phyloP scores from a whole-genome alignment of 2,329 filamentous ascomycete species.

The Colletotrichum spinosum region DNA sequence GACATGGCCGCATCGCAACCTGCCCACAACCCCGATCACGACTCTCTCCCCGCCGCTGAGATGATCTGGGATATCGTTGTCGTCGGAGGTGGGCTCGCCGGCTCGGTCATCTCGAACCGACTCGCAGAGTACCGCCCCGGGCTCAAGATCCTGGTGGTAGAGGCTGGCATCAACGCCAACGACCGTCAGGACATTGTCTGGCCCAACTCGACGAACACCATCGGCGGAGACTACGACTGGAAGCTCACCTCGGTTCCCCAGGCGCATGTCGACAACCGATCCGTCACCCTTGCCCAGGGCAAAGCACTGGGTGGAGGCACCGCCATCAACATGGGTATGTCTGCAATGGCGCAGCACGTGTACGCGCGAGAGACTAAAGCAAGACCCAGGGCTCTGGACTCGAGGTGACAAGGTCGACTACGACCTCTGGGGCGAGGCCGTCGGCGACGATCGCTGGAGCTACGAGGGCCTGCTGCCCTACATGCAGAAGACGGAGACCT shows the following conservation, averaged over 20 bases:
- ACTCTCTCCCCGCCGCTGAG: background rate
- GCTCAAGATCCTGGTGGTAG: constrained; percentile 51
- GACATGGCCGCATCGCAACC: background rate
- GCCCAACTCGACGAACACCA: constrained; percentile 44
- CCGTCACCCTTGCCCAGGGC: constrained; percentile 44
- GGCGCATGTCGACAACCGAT: constrained; percentile 40
- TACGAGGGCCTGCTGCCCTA: constrained; percentile 59
- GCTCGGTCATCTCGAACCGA: constrained; percentile 50
- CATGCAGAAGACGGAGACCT: constrained; percentile 53
- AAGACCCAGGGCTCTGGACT: constrained; percentile 50
- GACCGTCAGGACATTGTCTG: constrained; percentile 42
- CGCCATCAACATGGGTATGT: constrained; percentile 51
- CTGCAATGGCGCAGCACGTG: no score
- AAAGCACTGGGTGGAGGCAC: constrained; percentile 56
- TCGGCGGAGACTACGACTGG: constrained; percentile 49
- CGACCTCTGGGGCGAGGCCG: constrained; percentile 53
- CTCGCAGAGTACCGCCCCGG: constrained; percentile 41
- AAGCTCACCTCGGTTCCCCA: constrained; percentile 48
- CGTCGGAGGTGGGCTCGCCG: constrained; percentile 52
- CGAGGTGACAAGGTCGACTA: constrained; percentile 58
- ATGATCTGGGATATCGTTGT: constrained; percentile 50
- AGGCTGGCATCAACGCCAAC: constrained; percentile 50
- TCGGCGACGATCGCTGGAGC: constrained; percentile 55
- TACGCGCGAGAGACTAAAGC: background rate
- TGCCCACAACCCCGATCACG: background rate